Base-by-base conservation (phyloP, 2,329 filamentous ascomycete genomes). In the Fusarium sterilihyphosum region DNA sequence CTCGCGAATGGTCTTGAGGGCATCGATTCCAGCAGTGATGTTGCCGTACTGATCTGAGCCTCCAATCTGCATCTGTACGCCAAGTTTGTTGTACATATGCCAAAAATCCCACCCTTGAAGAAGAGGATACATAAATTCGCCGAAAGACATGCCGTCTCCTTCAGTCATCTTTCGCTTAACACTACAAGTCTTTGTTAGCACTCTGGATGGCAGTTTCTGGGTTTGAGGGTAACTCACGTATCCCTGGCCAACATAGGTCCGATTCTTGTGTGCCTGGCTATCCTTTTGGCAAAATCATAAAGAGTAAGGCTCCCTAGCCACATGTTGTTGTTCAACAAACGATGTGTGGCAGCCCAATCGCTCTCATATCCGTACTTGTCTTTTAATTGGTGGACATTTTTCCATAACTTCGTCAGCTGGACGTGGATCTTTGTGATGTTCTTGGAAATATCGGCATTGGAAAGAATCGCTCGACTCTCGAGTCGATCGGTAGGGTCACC, bases 41-140 rank as follows among this genome's bases (percentile, higher is more conserved):
- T 99, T 99, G 72, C 96, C 96, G 81, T 92, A 98, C 84, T 99
- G 96, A 81, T 99, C 96, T 12, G 95, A 95, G 44, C 96, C 96
- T 66, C 96, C 96, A 60, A 99, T 94, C 83, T 99, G 95, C 81
- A 98, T 89, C 80, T 95, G 92, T 16, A 95, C 87, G 54, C 88
- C 88, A 31, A 88, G 86, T 53, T 89, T 88, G 70, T 78, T 82
- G 83, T 93, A 97, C 84, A 98, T 88, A 76, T 93, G 88, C 94
- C 94, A 98, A 90, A 95, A 99, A 82, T 99, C 96, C 93, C 95
- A 98, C 29, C 93, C 95, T 81, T 99, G 96, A 78, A 98, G 90
- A 22, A 99, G 84, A 3, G 97, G 96, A 80, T 99, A 99, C 47
- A 91, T 89, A 82, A 99, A 98, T 81, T 99, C 96, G 41, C 94